A percentile compares a stretch with the other conserved stretches of the same genome.
Evolutionary conservation across 2,329 filamentous ascomycete genomes (phyloP).

Genomic region (Fusarium verticillioides): DNA sequence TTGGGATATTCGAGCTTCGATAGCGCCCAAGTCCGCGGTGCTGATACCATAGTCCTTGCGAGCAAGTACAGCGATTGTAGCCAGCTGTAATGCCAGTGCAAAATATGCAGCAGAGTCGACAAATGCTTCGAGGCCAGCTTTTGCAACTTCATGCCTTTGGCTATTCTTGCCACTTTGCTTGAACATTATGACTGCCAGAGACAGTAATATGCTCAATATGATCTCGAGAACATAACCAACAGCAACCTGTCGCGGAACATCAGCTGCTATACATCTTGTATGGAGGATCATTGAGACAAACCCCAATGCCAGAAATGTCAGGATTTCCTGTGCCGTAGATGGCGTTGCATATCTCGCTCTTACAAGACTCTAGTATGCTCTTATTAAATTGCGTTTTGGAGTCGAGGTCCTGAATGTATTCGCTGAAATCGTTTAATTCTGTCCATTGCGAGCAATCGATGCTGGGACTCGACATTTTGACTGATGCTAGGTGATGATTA

Average conservation of each 20-base stretch:
- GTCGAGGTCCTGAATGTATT: constrained; percentile 8
- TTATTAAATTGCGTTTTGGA: neutral
- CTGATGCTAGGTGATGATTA: neutral
- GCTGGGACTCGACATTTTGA: neutral
- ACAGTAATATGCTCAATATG: constrained; percentile 1
- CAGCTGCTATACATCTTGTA: neutral
- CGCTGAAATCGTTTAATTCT: constrained; percentile 20
- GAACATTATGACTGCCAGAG: constrained; percentile 6
- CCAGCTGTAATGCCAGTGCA: constrained; percentile 34
- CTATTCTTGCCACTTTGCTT: neutral
- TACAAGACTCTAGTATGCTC: constrained; percentile 1
- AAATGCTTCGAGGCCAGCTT: constrained; percentile 16
- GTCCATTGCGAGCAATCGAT: constrained; percentile 2
- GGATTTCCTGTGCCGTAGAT: constrained; percentile 36
- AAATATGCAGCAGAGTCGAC: constrained; percentile 40
- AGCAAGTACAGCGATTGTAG: constrained; percentile 33
- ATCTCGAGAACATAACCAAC: constrained; percentile 24
- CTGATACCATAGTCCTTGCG: constrained; percentile 42
- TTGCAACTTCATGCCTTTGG: neutral
- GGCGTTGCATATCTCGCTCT: constrained; percentile 27
- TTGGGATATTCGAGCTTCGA: constrained; percentile 38
- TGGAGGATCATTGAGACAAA: neutral
- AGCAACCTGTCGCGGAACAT: constrained; percentile 12
- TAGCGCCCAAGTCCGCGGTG: constrained; percentile 34
- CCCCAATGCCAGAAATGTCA: constrained; percentile 41